Base-by-base conservation (phyloP, 2,329 filamentous ascomycete genomes). In the Pezicula radicicola region DNA sequence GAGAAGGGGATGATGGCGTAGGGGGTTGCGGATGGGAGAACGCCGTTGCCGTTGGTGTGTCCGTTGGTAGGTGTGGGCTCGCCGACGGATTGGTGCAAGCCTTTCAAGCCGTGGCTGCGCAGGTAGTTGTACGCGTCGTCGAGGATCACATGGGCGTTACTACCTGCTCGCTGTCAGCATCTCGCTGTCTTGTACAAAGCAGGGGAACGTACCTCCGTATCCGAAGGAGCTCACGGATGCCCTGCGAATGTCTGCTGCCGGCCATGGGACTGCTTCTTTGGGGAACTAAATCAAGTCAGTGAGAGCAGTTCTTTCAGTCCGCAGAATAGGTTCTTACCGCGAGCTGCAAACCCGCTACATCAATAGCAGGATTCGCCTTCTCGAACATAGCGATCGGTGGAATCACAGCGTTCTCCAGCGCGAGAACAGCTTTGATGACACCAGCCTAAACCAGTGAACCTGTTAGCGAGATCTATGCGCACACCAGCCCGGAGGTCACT, bases 131-230 rank as follows among this genome's bases (percentile, higher is more conserved):
- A 36, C 7, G 30, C 42, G 28, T 27, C 43, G 13, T 53, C 51
- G 10, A 53, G 30, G 13, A 50, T 46, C 27, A 46, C 51, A 25
- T 53, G 51, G 28, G 51, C 51, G 33, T 53, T 53, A 18, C 35
- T 37, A 37, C 35, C 35, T 37, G 35, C 35, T 37, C 35, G 35
- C 35, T 37, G n/a, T 37, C 35, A 37, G 35, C 35, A 37, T 37
- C 35, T 37, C 35, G 4, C 35, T 37, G 4, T 37, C 35, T 37
- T 37, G 35, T 37, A 37, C 4, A 37, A 37, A 37, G 35, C 35
- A 37, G 35, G 35, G 35, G 35, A 37, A 37, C 35, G 73, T 72
- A 16, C 74, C 74, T 6, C 74, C 73, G 25, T 72, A 75, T 0
- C 74, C 74, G 41, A 76, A 59, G 21, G 35, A 50, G 42, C 59